phyloP scores from a whole-genome alignment of 306 rosid genomes.

The Prosopis cineraria region DNA sequence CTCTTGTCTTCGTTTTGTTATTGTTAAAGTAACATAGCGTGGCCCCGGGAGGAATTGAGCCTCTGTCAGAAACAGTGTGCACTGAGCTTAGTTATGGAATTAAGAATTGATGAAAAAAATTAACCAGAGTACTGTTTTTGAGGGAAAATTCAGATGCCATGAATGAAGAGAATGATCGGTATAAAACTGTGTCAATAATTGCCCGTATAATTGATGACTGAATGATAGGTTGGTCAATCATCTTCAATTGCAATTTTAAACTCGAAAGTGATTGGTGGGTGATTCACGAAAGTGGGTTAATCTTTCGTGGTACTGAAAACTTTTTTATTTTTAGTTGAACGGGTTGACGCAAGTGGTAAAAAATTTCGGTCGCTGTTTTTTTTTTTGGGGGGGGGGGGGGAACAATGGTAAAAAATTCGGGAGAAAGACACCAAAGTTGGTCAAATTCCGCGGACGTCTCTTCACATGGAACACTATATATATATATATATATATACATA shows the following conservation, averaged over 20 bases:
- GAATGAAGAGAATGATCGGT: not conserved
- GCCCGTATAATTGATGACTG: not conserved
- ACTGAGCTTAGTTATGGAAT: not conserved
- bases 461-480: too few relatives aligned
- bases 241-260: not conserved
- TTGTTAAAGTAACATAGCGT: conserved; percentile 39
- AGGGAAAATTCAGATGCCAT: conserved; percentile 1
- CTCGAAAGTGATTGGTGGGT: not conserved
- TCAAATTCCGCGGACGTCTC: not conserved
- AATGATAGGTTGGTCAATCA: not conserved
- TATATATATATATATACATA: too few relatives aligned
- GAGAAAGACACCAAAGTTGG: too few relatives aligned
- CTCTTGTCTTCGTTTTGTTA: not conserved
- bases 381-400: too few relatives aligned
- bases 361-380: too few relatives aligned
- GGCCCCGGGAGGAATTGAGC: conserved; percentile 50
- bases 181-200: not conserved
- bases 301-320: not conserved
- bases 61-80: conserved; percentile 47
- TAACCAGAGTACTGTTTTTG: not conserved
- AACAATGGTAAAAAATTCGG: too few relatives aligned
- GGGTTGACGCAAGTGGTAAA: not conserved
- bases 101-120: not conserved
- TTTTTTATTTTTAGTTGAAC: not conserved
- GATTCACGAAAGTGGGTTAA: not conserved